Conservation (phyloP, 352 stramenopile species). For the Globisporangium solare region DNA sequence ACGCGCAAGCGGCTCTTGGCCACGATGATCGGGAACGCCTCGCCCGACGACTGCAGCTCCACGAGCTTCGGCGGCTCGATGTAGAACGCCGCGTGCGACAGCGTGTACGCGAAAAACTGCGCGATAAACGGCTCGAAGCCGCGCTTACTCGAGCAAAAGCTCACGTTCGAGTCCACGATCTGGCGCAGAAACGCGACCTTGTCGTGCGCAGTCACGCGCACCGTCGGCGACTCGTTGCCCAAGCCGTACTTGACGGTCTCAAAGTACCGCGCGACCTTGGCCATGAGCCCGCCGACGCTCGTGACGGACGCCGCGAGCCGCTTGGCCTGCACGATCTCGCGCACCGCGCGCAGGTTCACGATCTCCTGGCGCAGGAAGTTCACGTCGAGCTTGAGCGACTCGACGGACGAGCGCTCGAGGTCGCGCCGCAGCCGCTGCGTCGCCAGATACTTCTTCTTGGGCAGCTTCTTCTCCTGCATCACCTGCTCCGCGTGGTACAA, state of each 20-base stretch:
- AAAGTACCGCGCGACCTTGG: constrained; percentile 7
- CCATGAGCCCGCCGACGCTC: constrained; percentile 4
- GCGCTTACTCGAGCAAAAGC: neutral
- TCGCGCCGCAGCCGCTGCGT: constrained; percentile 24
- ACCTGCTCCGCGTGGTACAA: constrained; percentile 24
- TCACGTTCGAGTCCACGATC: constrained; percentile 15
- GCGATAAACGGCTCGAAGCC: constrained; percentile 19
- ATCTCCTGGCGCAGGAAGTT: constrained; percentile 28
- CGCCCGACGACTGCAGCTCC: constrained; percentile 9
- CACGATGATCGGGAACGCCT: constrained; percentile 14
- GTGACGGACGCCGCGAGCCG: constrained; percentile 6
- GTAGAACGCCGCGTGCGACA: constrained; percentile 11
- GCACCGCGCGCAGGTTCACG: constrained; percentile 19
- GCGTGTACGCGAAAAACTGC: constrained; percentile 19
- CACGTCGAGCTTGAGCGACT: constrained; percentile 23
- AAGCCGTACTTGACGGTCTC: constrained; percentile 5
- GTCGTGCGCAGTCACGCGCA: neutral
- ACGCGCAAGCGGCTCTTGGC: constrained; percentile 14
- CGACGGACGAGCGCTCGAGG: constrained; percentile 20
- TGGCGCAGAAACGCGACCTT: constrained; percentile 11
- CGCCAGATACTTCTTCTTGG: constrained; percentile 33
- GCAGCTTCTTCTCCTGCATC: constrained; percentile 19
- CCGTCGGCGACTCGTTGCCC: constrained; percentile 7
- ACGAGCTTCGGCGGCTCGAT: constrained; percentile 11
- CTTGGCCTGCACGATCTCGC: constrained; percentile 18